These are phyloP conservation scores for Coniochaeta sp. DNA, from an alignment of 2,329 filamentous ascomycete species.

Conservation along the genomic window DNA sequence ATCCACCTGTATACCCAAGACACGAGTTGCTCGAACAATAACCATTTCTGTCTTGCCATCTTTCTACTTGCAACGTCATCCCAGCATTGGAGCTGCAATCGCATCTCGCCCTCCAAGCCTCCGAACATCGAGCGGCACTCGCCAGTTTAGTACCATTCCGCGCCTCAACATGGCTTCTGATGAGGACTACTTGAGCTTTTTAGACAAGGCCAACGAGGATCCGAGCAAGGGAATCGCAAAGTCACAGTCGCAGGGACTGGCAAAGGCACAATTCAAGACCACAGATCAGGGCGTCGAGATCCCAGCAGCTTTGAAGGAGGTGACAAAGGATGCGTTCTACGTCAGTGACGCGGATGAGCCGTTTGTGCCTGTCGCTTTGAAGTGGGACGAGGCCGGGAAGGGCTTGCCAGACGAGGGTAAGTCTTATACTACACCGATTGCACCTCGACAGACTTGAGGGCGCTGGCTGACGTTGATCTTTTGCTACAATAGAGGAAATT, in stretches of 20 bases:
- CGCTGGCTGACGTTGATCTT: neutral
- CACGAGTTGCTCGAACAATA: neutral
- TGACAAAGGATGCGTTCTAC: conserved; percentile 55
- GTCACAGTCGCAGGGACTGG: conserved; percentile 16
- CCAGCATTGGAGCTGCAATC: neutral
- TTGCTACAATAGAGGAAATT: conserved; percentile 51
- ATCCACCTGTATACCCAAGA: neutral
- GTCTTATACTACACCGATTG: conserved; percentile 15
- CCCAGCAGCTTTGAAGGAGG: conserved; percentile 48
- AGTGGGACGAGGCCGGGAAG: conserved; percentile 43
- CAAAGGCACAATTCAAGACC: conserved; percentile 35
- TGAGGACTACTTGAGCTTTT: conserved; percentile 75
- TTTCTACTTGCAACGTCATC: neutral
- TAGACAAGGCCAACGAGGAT: conserved; percentile 80
- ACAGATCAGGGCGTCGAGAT: conserved; percentile 48
- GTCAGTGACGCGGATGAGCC: conserved; percentile 78
- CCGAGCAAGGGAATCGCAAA: conserved; percentile 51
- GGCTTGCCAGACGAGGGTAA: conserved; percentile 55
- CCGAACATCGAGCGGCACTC: neutral
- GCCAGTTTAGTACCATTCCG: neutral
- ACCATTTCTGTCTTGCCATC: neutral
- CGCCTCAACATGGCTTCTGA: conserved; percentile 57
- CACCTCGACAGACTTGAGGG: too few relatives aligned
- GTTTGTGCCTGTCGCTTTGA: conserved; percentile 68
- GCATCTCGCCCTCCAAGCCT: neutral